Percentiles rank a stretch among this genome's conserved stretches.
Conservation (phyloP, 345 rosid genomes). For the Raphanus sativus region DNA sequence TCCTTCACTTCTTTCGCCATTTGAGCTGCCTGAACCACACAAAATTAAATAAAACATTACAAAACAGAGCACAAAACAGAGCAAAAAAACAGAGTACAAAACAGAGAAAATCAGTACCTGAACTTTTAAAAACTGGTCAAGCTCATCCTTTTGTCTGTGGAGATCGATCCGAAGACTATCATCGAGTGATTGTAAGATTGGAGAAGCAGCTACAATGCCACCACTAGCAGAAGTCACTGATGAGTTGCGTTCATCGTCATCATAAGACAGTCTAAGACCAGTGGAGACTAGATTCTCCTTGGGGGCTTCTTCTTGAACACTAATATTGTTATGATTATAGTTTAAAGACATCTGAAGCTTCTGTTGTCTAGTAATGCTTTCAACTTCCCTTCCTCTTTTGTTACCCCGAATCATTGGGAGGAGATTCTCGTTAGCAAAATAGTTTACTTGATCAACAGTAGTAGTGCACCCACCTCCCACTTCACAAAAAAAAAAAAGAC, state of each 20-base stretch:
- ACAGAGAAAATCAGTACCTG: constrained; percentile 47
- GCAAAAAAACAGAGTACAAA: neutral
- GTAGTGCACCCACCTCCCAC: constrained; percentile 48
- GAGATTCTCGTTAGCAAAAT: constrained; percentile 44
- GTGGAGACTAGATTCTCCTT: constrained; percentile 66
- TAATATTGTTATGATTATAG: constrained; percentile 47
- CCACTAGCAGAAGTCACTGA: constrained; percentile 60
- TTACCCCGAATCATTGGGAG: constrained; percentile 38
- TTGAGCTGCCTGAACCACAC: constrained; percentile 51
- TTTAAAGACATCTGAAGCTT: constrained; percentile 42
- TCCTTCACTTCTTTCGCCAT: constrained; percentile 56
- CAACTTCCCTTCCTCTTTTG: constrained; percentile 56
- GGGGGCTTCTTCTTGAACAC: constrained; percentile 46
- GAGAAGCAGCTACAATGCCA: constrained; percentile 42
- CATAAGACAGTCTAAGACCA: constrained; percentile 61
- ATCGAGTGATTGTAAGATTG: constrained; percentile 49
- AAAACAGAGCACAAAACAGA: constrained; percentile 21
- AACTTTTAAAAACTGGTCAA: constrained; percentile 53
- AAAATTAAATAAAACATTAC: constrained; percentile 20
- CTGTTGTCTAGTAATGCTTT: constrained; percentile 46
- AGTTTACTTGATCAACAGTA: constrained; percentile 45
- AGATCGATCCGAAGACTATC: constrained; percentile 50
- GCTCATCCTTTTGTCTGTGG: constrained; percentile 61
- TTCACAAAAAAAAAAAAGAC: constrained; percentile 10
- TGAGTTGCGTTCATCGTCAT: constrained; percentile 74